Base-by-base conservation (phyloP, 495 filamentous ascomycete genomes). In the Cudoniella acicularis region DNA sequence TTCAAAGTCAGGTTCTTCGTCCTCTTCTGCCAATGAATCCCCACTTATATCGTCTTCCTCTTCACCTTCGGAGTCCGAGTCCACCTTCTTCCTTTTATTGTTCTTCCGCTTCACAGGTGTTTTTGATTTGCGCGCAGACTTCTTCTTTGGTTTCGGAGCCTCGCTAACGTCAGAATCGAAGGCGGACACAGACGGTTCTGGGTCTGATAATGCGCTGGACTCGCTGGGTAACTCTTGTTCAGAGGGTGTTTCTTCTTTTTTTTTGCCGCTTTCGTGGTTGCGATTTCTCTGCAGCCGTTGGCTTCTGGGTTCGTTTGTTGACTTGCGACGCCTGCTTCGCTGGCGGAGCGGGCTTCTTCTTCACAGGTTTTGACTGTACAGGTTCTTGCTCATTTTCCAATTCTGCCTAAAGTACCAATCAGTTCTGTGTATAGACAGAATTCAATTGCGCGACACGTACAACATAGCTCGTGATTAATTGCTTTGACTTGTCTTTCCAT, bases 401-500 rank as follows among this genome's bases (percentile, higher is more conserved):
- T 68, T 65, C 21, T 70, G 67, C 62, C 69, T 73, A 10, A 57
- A 59, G 3, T 1, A 25, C 24, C 42, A 56, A 56, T 46, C 18
- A 11, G 21, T 16, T 18, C 64, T 64, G 36, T 52, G 56, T 51
- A 54, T 24, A 13, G 17, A 11, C 22, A 13, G 17, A 11, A 36
- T 4, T 36, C 30, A 36, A 36, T 36, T 36, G 30, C 6, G 21
- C 6, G 3, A 9, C 23, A 51, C 84, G 65, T 78, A 95, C 92
- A 52, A 88, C 81, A 70, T 84, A 82, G 16, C 82, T 76, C 56
- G 81, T 77, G 56, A 97, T 90, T 26, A 96, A 67, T 18, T 77
- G 63, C 56, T 95, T 91, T 72, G 90, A 95, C 62, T 79, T 80
- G 16, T 74, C 67, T 64, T 94, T 95, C 93, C 94, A 98, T n/a